These are phyloP conservation scores for Sclerotinia subarctica DNA, from an alignment of 2,329 filamentous ascomycete genomes.

Conservation along the genomic window DNA sequence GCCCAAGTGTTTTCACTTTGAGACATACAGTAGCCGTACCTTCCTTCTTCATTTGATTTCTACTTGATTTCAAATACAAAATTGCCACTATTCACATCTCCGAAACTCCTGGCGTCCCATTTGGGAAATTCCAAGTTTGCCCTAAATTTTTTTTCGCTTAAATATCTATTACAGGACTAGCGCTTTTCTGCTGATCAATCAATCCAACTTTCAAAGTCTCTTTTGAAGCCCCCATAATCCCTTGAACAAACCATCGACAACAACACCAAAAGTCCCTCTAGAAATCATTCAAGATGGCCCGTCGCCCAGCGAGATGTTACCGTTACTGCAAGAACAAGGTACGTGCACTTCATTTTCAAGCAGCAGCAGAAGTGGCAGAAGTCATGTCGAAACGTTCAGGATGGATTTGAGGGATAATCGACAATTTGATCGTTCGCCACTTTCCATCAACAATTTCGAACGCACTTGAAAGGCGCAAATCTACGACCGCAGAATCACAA, in stretches of 20 bases:
- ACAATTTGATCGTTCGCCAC: constrained; percentile 21
- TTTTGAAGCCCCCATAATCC: constrained; percentile 23
- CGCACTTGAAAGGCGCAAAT: not conserved
- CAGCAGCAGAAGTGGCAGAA: not conserved
- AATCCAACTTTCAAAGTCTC: constrained; percentile 11
- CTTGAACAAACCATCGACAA: constrained; percentile 32
- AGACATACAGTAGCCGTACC: constrained; percentile 13
- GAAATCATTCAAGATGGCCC: constrained; percentile 89
- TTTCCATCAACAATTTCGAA: not conserved
- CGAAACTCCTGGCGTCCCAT: constrained; percentile 5
- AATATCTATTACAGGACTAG: constrained; percentile 7
- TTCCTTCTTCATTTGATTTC: not conserved
- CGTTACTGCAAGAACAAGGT: constrained; percentile 99
- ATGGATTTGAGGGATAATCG: constrained; percentile 15
- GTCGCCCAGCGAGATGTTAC: constrained; percentile 99
- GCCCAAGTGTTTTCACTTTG: constrained; percentile 22
- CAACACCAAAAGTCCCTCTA: constrained; percentile 48
- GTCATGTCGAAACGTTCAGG: constrained; percentile 10
- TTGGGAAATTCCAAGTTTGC: constrained; percentile 6
- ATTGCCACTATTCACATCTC: constrained; percentile 14
- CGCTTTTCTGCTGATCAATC: constrained; percentile 2
- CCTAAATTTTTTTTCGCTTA: constrained; percentile 20
- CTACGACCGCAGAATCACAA: not conserved
- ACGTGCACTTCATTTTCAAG: constrained; percentile 42
- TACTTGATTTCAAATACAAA: constrained; percentile 15